Evolutionary conservation across 2,329 filamentous ascomycete genomes (phyloP), one percentile per base, ranked within the genome.

Genomic region (Calonectria ilicicola): DNA sequence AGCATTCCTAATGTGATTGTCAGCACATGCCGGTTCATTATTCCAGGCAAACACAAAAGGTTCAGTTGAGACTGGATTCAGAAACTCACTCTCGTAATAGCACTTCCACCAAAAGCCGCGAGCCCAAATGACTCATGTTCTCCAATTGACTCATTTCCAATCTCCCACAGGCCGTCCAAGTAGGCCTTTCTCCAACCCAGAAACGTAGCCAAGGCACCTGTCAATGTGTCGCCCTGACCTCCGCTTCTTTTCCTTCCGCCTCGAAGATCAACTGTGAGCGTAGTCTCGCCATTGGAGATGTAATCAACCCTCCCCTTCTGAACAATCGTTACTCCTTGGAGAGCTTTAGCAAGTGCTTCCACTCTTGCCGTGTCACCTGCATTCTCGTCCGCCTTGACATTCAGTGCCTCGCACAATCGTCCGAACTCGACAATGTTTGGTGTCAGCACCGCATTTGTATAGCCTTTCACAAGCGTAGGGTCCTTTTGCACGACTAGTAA

Each of bases 361-460:
- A 95, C 91, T 64, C 85, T 86, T 2, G 84, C 82, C 4, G 85
- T 87, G 69, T 86, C 80, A 15, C 75, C 86, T 0, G 74, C 77
- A 5, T 82, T 60, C 0, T 80, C 81, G 1, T 80, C 78, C 0
- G 90, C 87, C 72, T 95, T 90, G 67, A 98, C 86, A 3, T 91
- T 91, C 71, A 97, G 88, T 2, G 91, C 89, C 83, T 95, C 93
- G 71, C 95, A 96, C 49, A 99, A 84, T 15, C 96, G 89, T 2
- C 90, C 92, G 81, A 98, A 98, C 83, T 99, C 97, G 5, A 98
- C 95, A 0, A 98, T 93, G 76, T 99, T 99, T 1, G 97, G 97
- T 49, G 97, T 99, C 70, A 99, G 86, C 66, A 99, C 95, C 65
- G 95, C 97, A 72, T 94, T 91, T 58, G 88, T 89, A 85, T 96